These are phyloP conservation scores for Panellus pusillus DNA, from an alignment of 768 basidiomycete genomes.

Conservation along the genomic window DNA sequence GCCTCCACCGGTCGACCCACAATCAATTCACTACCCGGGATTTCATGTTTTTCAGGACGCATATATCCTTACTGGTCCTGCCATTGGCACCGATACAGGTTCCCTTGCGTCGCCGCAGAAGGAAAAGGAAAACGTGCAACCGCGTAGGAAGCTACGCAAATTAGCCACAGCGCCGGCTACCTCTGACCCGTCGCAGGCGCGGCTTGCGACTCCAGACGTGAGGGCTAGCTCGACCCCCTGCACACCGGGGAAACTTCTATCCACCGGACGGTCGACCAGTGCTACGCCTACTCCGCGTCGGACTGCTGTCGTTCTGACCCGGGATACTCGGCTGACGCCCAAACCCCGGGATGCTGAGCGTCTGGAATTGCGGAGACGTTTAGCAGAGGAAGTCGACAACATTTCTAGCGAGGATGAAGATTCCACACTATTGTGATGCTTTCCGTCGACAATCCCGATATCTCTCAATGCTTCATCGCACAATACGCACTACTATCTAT, in stretches of 20 bases:
- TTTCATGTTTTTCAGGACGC: conserved; percentile 59
- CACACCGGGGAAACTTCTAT: conserved; percentile 25
- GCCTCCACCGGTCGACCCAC: conserved; percentile 45
- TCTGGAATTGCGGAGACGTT: conserved; percentile 29
- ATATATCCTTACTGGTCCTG: conserved; percentile 23
- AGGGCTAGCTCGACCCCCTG: conserved; percentile 28
- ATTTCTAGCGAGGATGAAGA: conserved; percentile 26
- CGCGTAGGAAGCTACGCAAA: conserved; percentile 48
- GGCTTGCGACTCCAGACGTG: conserved; percentile 25
- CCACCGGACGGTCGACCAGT: conserved; percentile 17
- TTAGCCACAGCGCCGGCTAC: conserved; percentile 25
- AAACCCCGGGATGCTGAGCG: conserved; percentile 24
- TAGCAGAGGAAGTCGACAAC: conserved; percentile 39
- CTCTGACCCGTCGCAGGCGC: conserved; percentile 17
- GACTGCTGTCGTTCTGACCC: conserved; percentile 18
- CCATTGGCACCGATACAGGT: conserved; percentile 1
- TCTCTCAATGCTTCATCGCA: conserved; percentile 9
- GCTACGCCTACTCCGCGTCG: conserved; percentile 31
- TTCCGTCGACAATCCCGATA: background rate
- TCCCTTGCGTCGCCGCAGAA: conserved; percentile 33
- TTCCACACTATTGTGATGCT: background rate
- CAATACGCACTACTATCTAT: background rate
- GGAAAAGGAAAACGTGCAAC: conserved; percentile 67
- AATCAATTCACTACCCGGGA: conserved; percentile 68
- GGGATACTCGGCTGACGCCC: conserved; percentile 24